These are phyloP conservation scores for Malus fusca DNA, from an alignment of 306 rosid species.

Conservation along the genomic window DNA sequence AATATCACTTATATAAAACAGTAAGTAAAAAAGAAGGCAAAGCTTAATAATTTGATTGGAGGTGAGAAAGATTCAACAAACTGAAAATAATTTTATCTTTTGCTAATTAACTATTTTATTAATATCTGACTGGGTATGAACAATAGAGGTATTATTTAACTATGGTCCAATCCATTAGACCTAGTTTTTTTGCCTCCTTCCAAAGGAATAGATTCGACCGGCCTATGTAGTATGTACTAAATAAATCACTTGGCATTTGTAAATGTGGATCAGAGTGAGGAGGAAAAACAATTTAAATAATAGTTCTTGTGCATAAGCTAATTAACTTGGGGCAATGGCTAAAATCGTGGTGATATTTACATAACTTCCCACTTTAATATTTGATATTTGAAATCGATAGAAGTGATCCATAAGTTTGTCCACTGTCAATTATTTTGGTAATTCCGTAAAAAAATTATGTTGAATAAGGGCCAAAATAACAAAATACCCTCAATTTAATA, in stretches of 20 bases:
- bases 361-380: fast-evolving
- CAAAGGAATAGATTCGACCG: background rate
- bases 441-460: too few species aligned
- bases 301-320: background rate
- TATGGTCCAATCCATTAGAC: background rate
- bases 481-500: too few species aligned
- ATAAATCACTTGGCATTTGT: background rate
- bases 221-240: background rate
- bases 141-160: background rate
- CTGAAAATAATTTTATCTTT: background rate
- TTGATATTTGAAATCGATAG: too few species aligned
- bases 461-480: too few species aligned
- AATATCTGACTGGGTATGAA: background rate
- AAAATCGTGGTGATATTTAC: fast-evolving
- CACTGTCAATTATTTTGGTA: too few species aligned
- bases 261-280: background rate
- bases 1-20: too few species aligned
- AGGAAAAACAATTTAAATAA: background rate
- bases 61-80: background rate
- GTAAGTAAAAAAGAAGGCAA: background rate
- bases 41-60: background rate
- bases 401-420: fast-evolving
- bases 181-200: background rate
- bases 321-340: background rate
- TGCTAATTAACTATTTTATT: background rate